Evolutionary conservation across 2,329 filamentous ascomycete species (phyloP).

Genomic region (Juglanconis sp.): DNA sequence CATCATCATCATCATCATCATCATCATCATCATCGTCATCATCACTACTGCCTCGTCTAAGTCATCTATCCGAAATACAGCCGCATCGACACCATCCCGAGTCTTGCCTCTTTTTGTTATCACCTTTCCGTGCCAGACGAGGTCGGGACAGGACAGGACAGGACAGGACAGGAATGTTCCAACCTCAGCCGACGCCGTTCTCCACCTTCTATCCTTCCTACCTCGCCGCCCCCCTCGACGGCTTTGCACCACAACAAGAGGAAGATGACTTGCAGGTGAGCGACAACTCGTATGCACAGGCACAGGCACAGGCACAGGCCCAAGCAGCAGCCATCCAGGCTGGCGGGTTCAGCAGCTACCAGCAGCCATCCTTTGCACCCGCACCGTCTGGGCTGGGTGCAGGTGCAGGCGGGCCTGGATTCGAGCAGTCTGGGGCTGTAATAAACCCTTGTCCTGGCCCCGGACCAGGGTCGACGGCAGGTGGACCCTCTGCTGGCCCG

Average conservation of each 20-base stretch:
- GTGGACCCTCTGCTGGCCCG: background rate
- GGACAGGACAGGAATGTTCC: slow-evolving; percentile 45
- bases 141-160: background rate
- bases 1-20: background rate
- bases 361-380: slow-evolving; percentile 5
- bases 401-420: background rate
- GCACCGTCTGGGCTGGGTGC: background rate
- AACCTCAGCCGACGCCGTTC: slow-evolving; percentile 50
- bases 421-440: background rate
- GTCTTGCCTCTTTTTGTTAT: background rate
- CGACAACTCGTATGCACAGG: slow-evolving; percentile 23
- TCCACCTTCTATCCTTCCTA: slow-evolving; percentile 28
- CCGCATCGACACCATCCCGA: background rate
- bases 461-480: background rate
- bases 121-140: background rate
- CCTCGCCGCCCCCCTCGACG: slow-evolving; percentile 23
- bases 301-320: background rate
- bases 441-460: background rate
- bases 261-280: slow-evolving; percentile 38
- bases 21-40: background rate
- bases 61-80: background rate
- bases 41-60: background rate
- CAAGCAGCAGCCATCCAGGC: background rate
- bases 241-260: background rate
- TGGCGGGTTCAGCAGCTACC: slow-evolving; percentile 23